Base-by-base conservation (phyloP, 345 rosid genomes). In the Fremontodendron californicum region DNA sequence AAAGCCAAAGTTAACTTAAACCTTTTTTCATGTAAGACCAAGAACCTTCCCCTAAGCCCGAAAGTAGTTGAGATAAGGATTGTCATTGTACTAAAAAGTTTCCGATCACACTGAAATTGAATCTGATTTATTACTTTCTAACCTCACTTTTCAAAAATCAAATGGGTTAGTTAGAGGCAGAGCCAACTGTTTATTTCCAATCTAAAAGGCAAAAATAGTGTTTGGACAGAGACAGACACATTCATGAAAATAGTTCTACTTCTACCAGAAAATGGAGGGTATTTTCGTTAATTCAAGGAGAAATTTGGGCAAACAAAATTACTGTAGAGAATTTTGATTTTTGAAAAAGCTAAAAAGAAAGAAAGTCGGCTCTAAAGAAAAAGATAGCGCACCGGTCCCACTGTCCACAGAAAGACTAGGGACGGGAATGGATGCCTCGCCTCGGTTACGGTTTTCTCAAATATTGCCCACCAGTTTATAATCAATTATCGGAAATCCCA, bases 311-410 rank as follows among this genome's bases (percentile, higher is more conserved):
- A 39, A 39, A 39, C 15, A 23, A 18, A 27, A 52, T 49, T 5
- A 19, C 25, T 16, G 46, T 35, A 62, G 40, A 13, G 71, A 75
- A 48, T 76, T 70, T 71, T 13, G 49, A 42, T 18, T 35, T 63
- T 35, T 18, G 69, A 63, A 9, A 82, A 82, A 79, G 75, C 52
- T n/a, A 48, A 74, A 75, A 79, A 77, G n/a, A n/a, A 78, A 27
- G 15, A 60, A 37, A 46, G 71, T 67, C 64, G 79, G 77, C 71
- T 29, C 15, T 6, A 74, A 83, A 58, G 75, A 5, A 49, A 65
- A 71, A 78, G 75, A 6, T 10, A 35, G 78, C 73, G 52, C 62
- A 79, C n/a, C 16, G 80, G 79, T 46, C 79, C 81, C 80, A 43
- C 69, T 0, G 3, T 80, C 81, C 77, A 45, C 66, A 1, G 19